phyloP scores from a whole-genome alignment of 768 basidiomycete species.

The Lenzites betulinus region DNA sequence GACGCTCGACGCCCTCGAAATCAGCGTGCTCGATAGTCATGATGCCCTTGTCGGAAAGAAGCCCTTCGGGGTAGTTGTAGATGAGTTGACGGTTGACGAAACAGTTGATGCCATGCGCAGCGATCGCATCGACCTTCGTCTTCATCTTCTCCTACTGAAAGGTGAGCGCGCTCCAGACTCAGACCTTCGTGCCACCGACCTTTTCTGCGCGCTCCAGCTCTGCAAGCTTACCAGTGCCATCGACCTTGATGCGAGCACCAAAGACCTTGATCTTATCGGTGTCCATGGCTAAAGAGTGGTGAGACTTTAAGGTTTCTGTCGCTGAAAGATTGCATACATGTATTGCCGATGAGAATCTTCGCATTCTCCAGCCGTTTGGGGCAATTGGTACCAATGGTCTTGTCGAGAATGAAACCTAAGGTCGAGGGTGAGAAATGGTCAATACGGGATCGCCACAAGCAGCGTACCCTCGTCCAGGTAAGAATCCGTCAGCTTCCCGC shows the following conservation, averaged over 20 bases:
- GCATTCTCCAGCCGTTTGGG: constrained; percentile 94
- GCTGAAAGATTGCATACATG: constrained; percentile 59
- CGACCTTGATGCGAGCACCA: constrained; percentile 94
- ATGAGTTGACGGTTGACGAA: constrained; percentile 98
- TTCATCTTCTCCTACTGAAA: constrained; percentile 97
- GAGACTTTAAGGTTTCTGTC: not conserved
- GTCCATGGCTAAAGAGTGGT: constrained; percentile 79
- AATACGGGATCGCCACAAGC: not conserved
- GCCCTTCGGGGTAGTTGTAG: constrained; percentile 98
- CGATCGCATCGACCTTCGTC: constrained; percentile 93
- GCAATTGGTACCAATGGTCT: constrained; percentile 90
- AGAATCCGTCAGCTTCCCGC: constrained; percentile 96
- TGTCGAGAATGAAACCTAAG: constrained; percentile 95
- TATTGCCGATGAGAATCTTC: constrained; percentile 96
- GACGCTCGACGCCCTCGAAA: constrained; percentile 96
- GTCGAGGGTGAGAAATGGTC: not conserved
- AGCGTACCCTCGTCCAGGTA: constrained; percentile 91
- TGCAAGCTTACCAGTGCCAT: constrained; percentile 94
- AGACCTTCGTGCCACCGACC: constrained; percentile 41
- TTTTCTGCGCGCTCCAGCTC: constrained; percentile 97
- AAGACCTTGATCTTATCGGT: constrained; percentile 99
- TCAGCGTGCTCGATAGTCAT: constrained; percentile 98
- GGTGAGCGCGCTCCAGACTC: not conserved
- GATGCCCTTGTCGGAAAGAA: constrained; percentile 94
- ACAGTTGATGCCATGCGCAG: constrained; percentile 91